Evolutionary conservation across 345 rosid species (phyloP).

Genomic region (Salix koriyanagi): DNA sequence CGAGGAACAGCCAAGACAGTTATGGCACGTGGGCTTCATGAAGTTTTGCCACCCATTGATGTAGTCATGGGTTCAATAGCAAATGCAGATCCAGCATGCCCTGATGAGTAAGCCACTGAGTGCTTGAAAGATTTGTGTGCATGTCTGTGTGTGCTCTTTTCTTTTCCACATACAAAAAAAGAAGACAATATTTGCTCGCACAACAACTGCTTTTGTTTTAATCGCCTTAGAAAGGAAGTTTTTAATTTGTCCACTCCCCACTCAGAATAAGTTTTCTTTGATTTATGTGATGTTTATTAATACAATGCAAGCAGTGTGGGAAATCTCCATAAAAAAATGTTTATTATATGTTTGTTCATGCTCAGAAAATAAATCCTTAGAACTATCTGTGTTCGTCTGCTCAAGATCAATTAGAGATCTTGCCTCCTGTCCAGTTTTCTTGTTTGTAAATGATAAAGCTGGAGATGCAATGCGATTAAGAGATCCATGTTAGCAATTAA

Average conservation of each 20-base stretch:
- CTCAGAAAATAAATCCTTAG: not conserved
- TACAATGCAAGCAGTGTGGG: not conserved
- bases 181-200: not conserved
- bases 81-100: constrained; percentile 77
- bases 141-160: not conserved
- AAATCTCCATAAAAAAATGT: not conserved
- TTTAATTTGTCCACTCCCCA: not conserved
- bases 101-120: constrained; percentile 60
- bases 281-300: not conserved
- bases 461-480: not conserved
- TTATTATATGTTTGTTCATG: not conserved
- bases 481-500: not conserved
- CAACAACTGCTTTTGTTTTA: not conserved
- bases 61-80: constrained; percentile 77
- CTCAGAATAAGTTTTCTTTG: not conserved
- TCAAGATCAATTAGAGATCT: not conserved
- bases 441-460: not conserved
- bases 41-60: constrained; percentile 85
- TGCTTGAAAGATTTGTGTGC: not conserved
- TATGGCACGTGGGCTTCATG: constrained; percentile 94
- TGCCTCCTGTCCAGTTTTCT: not conserved
- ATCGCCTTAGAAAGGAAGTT: not conserved
- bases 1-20: constrained; percentile 94
- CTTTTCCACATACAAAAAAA: not conserved
- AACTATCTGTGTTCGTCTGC: not conserved